phyloP scores from a whole-genome alignment of 2,329 filamentous ascomycete genomes.

The Sporothrix humicola region DNA sequence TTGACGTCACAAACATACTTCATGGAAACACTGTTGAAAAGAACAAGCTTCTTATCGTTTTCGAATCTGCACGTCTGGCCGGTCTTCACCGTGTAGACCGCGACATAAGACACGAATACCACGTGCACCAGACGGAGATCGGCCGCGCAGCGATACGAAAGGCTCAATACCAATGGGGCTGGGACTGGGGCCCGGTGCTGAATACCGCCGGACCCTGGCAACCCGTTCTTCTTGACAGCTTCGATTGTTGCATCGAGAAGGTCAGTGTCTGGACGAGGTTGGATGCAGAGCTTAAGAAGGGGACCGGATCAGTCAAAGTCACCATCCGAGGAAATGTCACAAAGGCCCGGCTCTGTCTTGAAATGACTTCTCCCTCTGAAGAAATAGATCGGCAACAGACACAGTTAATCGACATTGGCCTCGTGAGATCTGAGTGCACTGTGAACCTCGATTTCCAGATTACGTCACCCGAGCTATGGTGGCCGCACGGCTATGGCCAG shows the following conservation, averaged over 20 bases:
- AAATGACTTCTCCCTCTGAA: background rate
- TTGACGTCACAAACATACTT: conserved; percentile 64
- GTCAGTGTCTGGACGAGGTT: conserved; percentile 56
- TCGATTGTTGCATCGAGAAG: conserved; percentile 63
- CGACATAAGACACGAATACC: conserved; percentile 67
- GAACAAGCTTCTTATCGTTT: conserved; percentile 67
- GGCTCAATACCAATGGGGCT: conserved; percentile 76
- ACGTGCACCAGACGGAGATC: conserved; percentile 69
- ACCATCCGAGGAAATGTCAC: background rate
- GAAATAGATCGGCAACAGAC: background rate
- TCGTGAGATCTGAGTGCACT: background rate
- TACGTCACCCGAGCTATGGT: conserved; percentile 28
- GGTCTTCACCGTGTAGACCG: conserved; percentile 66
- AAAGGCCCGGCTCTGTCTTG: background rate
- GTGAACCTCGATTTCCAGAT: conserved; percentile 14
- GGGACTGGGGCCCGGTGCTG: conserved; percentile 74
- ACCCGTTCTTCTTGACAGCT: conserved; percentile 73
- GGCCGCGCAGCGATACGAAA: conserved; percentile 66
- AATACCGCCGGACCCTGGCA: conserved; percentile 76
- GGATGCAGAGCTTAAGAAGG: conserved; percentile 44
- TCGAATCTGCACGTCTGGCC: conserved; percentile 67
- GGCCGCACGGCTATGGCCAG: conserved; percentile 27
- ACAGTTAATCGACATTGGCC: background rate
- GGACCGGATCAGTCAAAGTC: background rate
- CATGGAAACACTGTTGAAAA: conserved; percentile 48